Conservation (phyloP, 352 stramenopile species). For the Globisporangium nunn region DNA sequence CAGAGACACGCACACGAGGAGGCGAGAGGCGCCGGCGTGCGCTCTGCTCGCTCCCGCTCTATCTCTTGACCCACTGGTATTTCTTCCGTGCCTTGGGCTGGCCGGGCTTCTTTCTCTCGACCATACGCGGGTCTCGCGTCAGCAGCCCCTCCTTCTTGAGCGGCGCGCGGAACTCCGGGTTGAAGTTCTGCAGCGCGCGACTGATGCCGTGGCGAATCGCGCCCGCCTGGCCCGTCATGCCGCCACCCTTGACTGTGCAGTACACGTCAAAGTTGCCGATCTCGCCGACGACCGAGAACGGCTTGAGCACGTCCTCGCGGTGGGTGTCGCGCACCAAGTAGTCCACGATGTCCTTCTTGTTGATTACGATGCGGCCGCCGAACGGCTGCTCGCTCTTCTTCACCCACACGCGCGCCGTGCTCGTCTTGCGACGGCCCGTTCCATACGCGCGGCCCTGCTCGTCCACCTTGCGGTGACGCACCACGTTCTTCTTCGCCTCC, state of each 20-base stretch:
- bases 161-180: slow-evolving; percentile 86
- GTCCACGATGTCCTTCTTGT: slow-evolving; percentile 91
- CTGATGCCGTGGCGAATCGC: slow-evolving; percentile 91
- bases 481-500: slow-evolving; percentile 68
- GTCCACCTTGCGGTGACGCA: slow-evolving; percentile 65
- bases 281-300: slow-evolving; percentile 63
- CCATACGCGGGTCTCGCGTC: slow-evolving; percentile 92
- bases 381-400: slow-evolving; percentile 73
- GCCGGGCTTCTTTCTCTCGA: slow-evolving; percentile 96
- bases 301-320: slow-evolving; percentile 84
- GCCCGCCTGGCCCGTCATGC: slow-evolving; percentile 90
- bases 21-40: background rate
- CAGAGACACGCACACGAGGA: background rate
- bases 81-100: slow-evolving; percentile 95
- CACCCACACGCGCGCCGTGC: slow-evolving; percentile 91
- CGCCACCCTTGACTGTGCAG: slow-evolving; percentile 89
- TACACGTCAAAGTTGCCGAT: slow-evolving; percentile 89
- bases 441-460: slow-evolving; percentile 82
- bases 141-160: slow-evolving; percentile 93
- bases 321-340: slow-evolving; percentile 90
- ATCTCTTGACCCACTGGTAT: slow-evolving; percentile 98
- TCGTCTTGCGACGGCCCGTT: slow-evolving; percentile 92
- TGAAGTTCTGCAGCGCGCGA: slow-evolving; percentile 91
- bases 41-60: slow-evolving; percentile 25
- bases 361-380: slow-evolving; percentile 87